phyloP scores from a whole-genome alignment of 78 protist genomes.

The Cavenderia fasciculata region DNA sequence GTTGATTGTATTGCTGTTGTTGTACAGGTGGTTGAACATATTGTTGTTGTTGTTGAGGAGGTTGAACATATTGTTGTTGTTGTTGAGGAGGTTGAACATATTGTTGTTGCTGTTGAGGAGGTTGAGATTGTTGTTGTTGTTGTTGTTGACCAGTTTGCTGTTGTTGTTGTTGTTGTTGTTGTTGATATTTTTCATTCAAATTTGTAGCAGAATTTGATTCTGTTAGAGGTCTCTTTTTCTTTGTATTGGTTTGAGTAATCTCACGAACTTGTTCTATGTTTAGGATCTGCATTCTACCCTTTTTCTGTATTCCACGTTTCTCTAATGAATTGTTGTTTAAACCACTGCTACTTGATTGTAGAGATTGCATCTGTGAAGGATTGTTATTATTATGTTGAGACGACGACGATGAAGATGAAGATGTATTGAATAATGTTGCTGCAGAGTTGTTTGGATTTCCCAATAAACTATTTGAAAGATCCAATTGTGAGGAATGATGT shows the following conservation, averaged over 20 bases:
- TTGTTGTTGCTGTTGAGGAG: slow-evolving; percentile 10
- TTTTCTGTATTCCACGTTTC: slow-evolving; percentile 39
- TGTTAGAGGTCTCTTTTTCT: slow-evolving; percentile 46
- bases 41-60: background rate
- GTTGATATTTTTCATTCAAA: background rate
- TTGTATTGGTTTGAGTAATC: background rate
- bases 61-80: background rate
- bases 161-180: slow-evolving; percentile 2
- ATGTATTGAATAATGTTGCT: background rate
- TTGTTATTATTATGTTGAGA: too few species aligned
- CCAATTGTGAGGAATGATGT: slow-evolving; percentile 18
- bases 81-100: background rate
- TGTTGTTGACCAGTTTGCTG: background rate
- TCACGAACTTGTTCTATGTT: slow-evolving; percentile 55
- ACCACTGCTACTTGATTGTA: background rate
- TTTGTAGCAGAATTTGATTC: background rate
- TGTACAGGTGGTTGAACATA: too few species aligned
- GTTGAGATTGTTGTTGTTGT: slow-evolving; percentile 7
- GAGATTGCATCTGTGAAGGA: too few species aligned
- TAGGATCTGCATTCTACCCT: slow-evolving; percentile 37
- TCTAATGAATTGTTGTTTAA: background rate
- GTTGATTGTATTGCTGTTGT: background rate
- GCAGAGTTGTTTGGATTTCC: background rate
- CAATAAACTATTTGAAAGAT: background rate
- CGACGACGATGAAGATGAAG: background rate